Base-by-base conservation (phyloP, 2,329 filamentous ascomycete genomes). In the Exophiala mesophila region DNA sequence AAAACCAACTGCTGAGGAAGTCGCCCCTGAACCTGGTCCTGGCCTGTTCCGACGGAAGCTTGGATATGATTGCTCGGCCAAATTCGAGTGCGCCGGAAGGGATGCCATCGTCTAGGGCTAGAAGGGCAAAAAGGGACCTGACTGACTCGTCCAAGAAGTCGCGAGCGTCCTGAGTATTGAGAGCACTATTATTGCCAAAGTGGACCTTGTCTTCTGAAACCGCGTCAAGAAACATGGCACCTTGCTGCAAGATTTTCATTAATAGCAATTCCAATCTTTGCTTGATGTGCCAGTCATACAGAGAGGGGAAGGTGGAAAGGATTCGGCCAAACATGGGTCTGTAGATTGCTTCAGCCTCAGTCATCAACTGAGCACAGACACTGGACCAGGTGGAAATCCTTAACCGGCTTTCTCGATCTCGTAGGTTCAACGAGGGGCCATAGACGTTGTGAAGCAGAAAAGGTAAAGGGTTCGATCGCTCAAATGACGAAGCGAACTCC, bases 241-340 rank as follows among this genome's bases (percentile, higher is more conserved):
- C 92, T 56, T 94, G 85, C 65, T 95, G 87, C 21, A 98, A 77
- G 47, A 94, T 87, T 61, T 92, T 86, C 85, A 95, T 92, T 9
- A 98, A 77, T 63, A 90, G 97, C 66, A 88, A 85, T 66, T 96
- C 89, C 72, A 98, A 81, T 52, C 88, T 92, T 54, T 83, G 79
- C 57, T 84, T 88, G 44, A 88, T 88, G 29, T 87, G 85, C 89
- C 90, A 97, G 63, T 89, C 83, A 49, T 86, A 81, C 75, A 89
- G 85, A 42, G 80, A 75, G 38, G 86, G 82, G 85, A 88, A 97
- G 43, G 87, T 82, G 63, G 92, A 89, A 37, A 98, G 74, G 23
- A 96, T 80, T 35, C 85, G 83, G 50, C 86, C 82, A 44, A 96
- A 74, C 43, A 96, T 83, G 43, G 85, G 82, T 59, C 92, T 85